phyloP scores from a whole-genome alignment of 139 green algal genomes.

The Micractinium sp. region DNA sequence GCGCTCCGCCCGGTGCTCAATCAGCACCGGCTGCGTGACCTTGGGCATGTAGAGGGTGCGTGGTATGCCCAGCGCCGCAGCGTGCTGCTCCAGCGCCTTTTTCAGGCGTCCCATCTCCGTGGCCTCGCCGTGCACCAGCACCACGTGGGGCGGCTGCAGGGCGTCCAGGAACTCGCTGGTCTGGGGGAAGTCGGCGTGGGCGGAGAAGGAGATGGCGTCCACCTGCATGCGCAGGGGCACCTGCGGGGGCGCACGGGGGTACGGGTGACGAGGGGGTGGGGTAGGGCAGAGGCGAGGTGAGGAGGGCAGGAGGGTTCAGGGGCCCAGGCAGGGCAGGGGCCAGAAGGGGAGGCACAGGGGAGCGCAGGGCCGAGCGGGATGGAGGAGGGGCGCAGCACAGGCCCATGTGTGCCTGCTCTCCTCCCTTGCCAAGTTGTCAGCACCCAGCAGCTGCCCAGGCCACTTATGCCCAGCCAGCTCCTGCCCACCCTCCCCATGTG shows the following conservation, averaged over 20 bases:
- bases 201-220: conserved; percentile 96
- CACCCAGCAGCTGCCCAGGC: too few relatives aligned
- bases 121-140: conserved; percentile 97
- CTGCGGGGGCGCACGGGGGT: conserved; percentile 37
- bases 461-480: too few relatives aligned
- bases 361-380: too few relatives aligned
- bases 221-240: conserved; percentile 87
- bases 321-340: too few relatives aligned
- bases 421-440: too few relatives aligned
- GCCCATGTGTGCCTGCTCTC: too few relatives aligned
- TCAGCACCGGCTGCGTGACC: conserved; percentile 65
- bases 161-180: conserved; percentile 92
- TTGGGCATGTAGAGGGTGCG: conserved; percentile 71
- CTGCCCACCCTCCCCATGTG: too few relatives aligned
- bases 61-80: conserved; percentile 50
- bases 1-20: conserved; percentile 73
- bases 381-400: too few relatives aligned
- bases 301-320: too few relatives aligned
- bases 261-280: not conserved
- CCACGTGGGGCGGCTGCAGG: conserved; percentile 86
- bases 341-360: too few relatives aligned
- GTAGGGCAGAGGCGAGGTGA: too few relatives aligned
- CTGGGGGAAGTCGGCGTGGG: conserved; percentile 98
- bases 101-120: conserved; percentile 87
- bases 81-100: conserved; percentile 72